Evolutionary conservation across 176 grass and related monocot genomes (phyloP).

Genomic region (Urochloa ruziziensis): DNA sequence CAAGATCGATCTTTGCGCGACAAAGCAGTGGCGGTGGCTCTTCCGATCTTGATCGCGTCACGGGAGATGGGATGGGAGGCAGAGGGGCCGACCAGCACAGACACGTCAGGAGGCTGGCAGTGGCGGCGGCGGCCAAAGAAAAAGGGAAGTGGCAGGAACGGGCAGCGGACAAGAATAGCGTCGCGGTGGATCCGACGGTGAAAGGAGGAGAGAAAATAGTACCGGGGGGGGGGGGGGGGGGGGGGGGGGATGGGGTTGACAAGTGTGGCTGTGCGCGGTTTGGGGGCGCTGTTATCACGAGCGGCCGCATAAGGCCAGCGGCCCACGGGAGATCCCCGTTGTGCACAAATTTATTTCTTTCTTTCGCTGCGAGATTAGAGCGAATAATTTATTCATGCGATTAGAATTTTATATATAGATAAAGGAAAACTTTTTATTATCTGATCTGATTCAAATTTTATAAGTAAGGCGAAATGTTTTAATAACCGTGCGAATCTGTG

Average conservation of each 20-base stretch:
- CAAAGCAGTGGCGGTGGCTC: not conserved
- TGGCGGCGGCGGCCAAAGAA: not conserved
- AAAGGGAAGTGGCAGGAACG: not conserved
- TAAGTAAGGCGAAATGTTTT: too few relatives aligned
- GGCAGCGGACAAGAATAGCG: conserved; percentile 23
- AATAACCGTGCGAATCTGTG: too few relatives aligned
- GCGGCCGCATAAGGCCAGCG: too few relatives aligned
- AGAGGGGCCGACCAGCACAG: not conserved
- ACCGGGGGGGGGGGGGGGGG: not conserved
- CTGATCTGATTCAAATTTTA: too few relatives aligned
- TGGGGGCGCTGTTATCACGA: not conserved
- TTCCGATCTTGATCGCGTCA: not conserved
- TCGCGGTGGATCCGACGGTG: not conserved
- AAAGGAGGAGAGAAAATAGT: not conserved
- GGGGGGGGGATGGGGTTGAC: not conserved
- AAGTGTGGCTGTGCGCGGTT: not conserved
- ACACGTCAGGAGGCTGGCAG: conserved; percentile 10
- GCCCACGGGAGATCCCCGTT: too few relatives aligned
- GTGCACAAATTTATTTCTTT: too few relatives aligned
- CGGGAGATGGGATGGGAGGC: not conserved
- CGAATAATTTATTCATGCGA: too few relatives aligned
- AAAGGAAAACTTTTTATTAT: too few relatives aligned
- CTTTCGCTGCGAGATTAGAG: too few relatives aligned
- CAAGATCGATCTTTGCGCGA: conserved; percentile 18
- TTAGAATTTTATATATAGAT: too few relatives aligned